These are phyloP conservation scores for Stephania cephalantha DNA, from an alignment of 164 flowering plant species.

Conservation along the genomic window DNA sequence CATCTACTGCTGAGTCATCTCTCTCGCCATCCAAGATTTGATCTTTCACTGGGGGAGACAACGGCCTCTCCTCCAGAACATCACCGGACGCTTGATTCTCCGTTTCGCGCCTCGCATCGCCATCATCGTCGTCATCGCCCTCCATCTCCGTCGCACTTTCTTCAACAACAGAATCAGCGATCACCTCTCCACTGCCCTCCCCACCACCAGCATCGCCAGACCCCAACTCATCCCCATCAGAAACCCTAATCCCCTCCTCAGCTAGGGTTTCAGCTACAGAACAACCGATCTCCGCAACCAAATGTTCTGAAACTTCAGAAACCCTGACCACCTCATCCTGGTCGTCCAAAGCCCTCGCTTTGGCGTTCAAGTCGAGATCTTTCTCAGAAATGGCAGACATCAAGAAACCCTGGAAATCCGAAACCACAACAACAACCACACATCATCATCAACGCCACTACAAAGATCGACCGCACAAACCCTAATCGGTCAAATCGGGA, in stretches of 20 bases:
- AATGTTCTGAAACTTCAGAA: slow-evolving; percentile 3
- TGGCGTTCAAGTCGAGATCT: slow-evolving; percentile 12
- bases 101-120: not conserved
- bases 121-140: not conserved
- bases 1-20: not conserved
- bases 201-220: not conserved
- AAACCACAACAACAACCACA: not conserved
- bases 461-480: not conserved
- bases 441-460: not conserved
- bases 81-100: not conserved
- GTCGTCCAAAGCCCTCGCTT: not conserved
- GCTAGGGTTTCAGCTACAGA: slow-evolving; percentile 12
- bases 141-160: not conserved
- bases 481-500: not conserved
- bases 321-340: not conserved
- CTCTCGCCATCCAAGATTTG: not conserved
- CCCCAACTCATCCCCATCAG: not conserved
- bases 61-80: not conserved
- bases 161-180: not conserved
- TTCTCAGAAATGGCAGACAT: slow-evolving; percentile 10
- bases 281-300: not conserved
- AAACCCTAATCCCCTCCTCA: slow-evolving; percentile 9
- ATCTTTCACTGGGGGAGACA: not conserved
- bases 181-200: not conserved
- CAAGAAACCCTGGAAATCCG: slow-evolving; percentile 6